Evolutionary conservation across 2,329 filamentous ascomycete genomes (phyloP).

Genomic region (Magnaporthiopsis poae): DNA sequence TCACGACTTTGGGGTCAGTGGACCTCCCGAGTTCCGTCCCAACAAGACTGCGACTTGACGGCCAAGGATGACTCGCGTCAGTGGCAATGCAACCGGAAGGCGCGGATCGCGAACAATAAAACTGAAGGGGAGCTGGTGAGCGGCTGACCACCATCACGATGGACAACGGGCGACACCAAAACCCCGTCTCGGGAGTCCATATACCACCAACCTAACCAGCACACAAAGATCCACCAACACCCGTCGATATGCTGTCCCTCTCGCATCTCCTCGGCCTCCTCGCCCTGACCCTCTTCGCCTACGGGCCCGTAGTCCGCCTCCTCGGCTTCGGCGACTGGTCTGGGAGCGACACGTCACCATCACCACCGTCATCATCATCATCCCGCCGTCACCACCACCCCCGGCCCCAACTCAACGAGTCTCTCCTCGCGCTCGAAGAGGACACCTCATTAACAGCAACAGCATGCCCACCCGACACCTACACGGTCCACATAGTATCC

Average conservation of each 20-base stretch:
- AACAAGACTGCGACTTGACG: no score
- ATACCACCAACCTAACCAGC: neutral
- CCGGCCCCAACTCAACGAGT: conserved; percentile 39
- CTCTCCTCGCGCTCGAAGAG: conserved; percentile 38
- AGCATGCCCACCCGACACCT: conserved; percentile 32
- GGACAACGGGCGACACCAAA: no score
- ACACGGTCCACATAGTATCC: conserved; percentile 37
- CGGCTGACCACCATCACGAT: no score
- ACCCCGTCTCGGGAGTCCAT: no score
- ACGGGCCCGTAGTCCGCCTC: conserved; percentile 32
- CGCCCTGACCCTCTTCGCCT: conserved; percentile 33
- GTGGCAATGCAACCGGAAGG: no score
- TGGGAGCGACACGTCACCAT: neutral
- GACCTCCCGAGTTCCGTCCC: no score
- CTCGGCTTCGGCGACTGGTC: conserved; percentile 14
- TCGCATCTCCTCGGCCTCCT: conserved; percentile 34
- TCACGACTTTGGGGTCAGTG: no score
- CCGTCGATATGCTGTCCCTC: conserved; percentile 22
- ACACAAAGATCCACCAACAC: no score
- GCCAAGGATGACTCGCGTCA: no score
- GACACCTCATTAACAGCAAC: conserved; percentile 7
- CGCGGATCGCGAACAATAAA: no score
- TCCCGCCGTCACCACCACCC: conserved; percentile 10
- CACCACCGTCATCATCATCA: no score
- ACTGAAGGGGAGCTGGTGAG: no score